These are phyloP conservation scores for Phytophthora cactorum DNA, from an alignment of 352 stramenopile genomes.

Conservation along the genomic window DNA sequence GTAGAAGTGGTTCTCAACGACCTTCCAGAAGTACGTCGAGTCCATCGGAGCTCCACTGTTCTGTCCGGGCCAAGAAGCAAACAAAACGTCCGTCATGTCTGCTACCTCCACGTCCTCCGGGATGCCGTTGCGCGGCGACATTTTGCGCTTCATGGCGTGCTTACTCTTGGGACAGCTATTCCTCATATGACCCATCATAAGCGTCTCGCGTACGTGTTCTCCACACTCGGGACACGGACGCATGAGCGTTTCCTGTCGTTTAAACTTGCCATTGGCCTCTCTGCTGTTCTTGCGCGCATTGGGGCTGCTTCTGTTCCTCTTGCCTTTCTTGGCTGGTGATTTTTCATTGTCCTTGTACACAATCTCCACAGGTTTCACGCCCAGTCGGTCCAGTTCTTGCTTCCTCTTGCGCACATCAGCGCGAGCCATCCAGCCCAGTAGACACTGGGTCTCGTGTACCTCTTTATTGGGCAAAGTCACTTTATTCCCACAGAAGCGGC, in stretches of 20 bases:
- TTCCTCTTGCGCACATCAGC: conserved; percentile 49
- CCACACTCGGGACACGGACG: conserved; percentile 71
- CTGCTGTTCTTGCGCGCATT: conserved; percentile 17
- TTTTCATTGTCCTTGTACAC: conserved; percentile 44
- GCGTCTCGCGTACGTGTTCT: conserved; percentile 60
- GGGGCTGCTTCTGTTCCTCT: conserved; percentile 22
- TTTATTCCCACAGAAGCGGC: conserved; percentile 66
- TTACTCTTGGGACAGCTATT: conserved; percentile 55
- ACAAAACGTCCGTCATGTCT: conserved; percentile 80
- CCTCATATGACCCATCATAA: conserved; percentile 73
- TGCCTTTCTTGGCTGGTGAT: conserved; percentile 40
- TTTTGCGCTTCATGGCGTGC: conserved; percentile 51
- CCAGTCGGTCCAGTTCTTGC: conserved; percentile 43
- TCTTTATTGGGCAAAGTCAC: conserved; percentile 43
- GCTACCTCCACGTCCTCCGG: conserved; percentile 33
- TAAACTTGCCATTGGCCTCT: conserved; percentile 36
- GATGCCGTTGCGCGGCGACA: conserved; percentile 31
- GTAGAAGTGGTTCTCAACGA: conserved; percentile 76
- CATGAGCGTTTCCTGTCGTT: conserved; percentile 49
- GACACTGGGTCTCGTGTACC: conserved; percentile 65
- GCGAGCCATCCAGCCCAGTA: conserved; percentile 63
- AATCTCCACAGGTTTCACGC: conserved; percentile 45
- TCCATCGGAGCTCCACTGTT: conserved; percentile 73
- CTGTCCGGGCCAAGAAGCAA: conserved; percentile 81
- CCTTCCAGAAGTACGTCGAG: conserved; percentile 80